These are phyloP conservation scores for Madurella fahalii DNA, from an alignment of 2,329 filamentous ascomycete genomes.

Conservation along the genomic window DNA sequence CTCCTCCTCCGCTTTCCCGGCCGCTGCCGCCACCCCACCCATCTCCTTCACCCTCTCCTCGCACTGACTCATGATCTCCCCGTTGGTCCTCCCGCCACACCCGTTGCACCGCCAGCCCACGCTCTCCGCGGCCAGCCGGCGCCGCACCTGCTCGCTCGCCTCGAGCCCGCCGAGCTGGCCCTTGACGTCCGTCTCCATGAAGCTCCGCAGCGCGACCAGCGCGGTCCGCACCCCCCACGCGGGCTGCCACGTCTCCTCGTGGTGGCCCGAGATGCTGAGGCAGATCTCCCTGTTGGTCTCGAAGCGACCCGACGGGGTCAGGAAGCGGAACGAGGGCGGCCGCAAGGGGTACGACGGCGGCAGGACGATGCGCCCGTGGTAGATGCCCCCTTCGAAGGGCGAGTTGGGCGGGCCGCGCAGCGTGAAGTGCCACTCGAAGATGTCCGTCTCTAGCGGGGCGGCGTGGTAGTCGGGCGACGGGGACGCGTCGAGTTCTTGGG, in stretches of 20 bases:
- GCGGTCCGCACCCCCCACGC: constrained; percentile 96
- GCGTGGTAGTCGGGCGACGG: constrained; percentile 85
- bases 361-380: constrained; percentile 91
- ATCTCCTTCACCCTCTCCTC: constrained; percentile 50
- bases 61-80: constrained; percentile 68
- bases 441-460: constrained; percentile 77
- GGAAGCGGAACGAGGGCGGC: constrained; percentile 92
- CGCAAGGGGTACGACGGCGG: constrained; percentile 86
- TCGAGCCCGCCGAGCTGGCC: constrained; percentile 92
- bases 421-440: constrained; percentile 99
- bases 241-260: constrained; percentile 98
- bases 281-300: constrained; percentile 97
- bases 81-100: constrained; percentile 67
- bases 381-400: constrained; percentile 75
- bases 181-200: constrained; percentile 86
- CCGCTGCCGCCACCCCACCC: constrained; percentile 10
- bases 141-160: constrained; percentile 62
- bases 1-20: constrained; percentile 39
- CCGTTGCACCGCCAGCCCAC: constrained; percentile 61
- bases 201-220: constrained; percentile 71
- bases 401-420: constrained; percentile 83
- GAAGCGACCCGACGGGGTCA: constrained; percentile 87
- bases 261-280: constrained; percentile 86
- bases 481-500: constrained; percentile 73
- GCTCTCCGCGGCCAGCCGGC: constrained; percentile 65